Evolutionary conservation across 179 eudicot genomes (phyloP).

Genomic region (Beta lomatogona): DNA sequence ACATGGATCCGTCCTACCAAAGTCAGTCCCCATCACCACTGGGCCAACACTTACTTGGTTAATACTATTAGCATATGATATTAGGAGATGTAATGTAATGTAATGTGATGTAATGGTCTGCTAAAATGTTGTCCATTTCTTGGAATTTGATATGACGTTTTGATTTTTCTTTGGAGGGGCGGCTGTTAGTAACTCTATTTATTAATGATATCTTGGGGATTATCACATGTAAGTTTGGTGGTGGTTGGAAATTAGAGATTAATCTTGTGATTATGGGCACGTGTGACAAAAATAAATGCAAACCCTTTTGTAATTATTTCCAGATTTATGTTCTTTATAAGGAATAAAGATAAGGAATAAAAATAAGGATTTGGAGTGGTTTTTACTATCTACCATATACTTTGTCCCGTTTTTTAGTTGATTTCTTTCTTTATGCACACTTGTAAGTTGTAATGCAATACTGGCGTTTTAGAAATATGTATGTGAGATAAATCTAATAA

Average conservation of each 20-base stretch:
- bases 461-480: too few species aligned
- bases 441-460: too few species aligned
- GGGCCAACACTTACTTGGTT: too few species aligned
- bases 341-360: too few species aligned
- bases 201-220: background rate
- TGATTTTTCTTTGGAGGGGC: background rate
- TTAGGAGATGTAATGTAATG: background rate
- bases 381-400: too few species aligned
- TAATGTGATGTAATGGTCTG: background rate
- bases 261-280: background rate
- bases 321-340: too few species aligned
- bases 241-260: background rate
- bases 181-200: background rate
- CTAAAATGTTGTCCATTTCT: background rate
- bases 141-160: background rate
- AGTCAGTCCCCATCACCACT: too few species aligned
- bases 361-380: too few species aligned
- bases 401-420: too few species aligned
- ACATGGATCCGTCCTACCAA: too few species aligned
- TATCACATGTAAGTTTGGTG: background rate
- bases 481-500: too few species aligned
- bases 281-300: background rate
- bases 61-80: background rate
- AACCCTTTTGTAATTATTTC: background rate
- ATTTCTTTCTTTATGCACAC: too few species aligned